phyloP scores from a whole-genome alignment of 805 yeast species.

The Suhomyces canberraensis region DNA sequence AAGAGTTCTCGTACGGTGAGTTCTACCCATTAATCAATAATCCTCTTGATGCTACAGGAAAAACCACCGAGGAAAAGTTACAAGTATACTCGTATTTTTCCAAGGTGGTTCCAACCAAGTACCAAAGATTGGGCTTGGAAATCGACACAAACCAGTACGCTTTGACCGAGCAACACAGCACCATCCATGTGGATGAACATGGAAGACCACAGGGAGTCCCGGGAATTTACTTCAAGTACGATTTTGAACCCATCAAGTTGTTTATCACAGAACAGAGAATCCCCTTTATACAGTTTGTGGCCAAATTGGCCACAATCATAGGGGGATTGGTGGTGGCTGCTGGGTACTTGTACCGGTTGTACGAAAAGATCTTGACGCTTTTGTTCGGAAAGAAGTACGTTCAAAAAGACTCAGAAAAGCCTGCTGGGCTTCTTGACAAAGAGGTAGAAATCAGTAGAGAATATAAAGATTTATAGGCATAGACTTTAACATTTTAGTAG shows the following conservation, averaged over 20 bases:
- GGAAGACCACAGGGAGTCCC: slow-evolving; percentile 45
- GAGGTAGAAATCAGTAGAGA: neutral
- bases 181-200: slow-evolving; percentile 8
- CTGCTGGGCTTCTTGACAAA: slow-evolving; percentile 3
- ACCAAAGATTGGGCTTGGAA: slow-evolving; percentile 63
- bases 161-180: slow-evolving; percentile 48
- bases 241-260: slow-evolving; percentile 83
- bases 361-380: slow-evolving; percentile 52
- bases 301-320: slow-evolving; percentile 72
- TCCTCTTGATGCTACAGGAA: slow-evolving; percentile 79
- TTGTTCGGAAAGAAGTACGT: slow-evolving; percentile 57
- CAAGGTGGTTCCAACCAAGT: slow-evolving; percentile 81
- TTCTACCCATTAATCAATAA: slow-evolving; percentile 83
- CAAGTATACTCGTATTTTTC: slow-evolving; percentile 63
- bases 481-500: too few species aligned
- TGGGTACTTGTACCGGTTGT: slow-evolving; percentile 57
- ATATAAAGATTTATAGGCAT: too few species aligned
- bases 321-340: slow-evolving; percentile 78
- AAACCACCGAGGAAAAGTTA: slow-evolving; percentile 46
- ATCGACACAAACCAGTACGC: slow-evolving; percentile 88
- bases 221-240: slow-evolving; percentile 80
- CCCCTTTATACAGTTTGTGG: slow-evolving; percentile 72
- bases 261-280: slow-evolving; percentile 67
- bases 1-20: slow-evolving; percentile 87
- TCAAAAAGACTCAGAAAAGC: slow-evolving; percentile 46